Evolutionary conservation across 108 stramenopile species (phyloP).

Genomic region (Nitzschia sp.): DNA sequence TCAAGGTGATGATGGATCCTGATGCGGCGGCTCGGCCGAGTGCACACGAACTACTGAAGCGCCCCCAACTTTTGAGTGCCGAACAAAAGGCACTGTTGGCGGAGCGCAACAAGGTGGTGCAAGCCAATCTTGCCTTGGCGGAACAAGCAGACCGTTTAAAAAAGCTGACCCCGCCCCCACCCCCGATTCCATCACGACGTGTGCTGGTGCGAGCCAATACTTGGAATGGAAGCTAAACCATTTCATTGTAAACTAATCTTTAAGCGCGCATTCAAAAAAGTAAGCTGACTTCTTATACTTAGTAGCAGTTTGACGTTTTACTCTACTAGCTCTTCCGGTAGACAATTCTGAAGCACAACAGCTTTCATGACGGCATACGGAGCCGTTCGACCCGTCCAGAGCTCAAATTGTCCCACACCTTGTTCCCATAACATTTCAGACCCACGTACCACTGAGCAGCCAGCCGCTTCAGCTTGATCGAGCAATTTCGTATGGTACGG

Average conservation of each 20-base stretch:
- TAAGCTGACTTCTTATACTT: too few species aligned
- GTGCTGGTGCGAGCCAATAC: constrained; percentile 43
- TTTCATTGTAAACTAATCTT: neutral
- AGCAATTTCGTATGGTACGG: constrained; percentile 90
- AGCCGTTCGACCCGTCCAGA: constrained; percentile 91
- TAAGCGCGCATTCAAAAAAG: too few species aligned
- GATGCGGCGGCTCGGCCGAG: constrained; percentile 62
- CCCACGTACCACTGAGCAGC: constrained; percentile 88
- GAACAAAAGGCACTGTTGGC: constrained; percentile 79
- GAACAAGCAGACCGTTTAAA: constrained; percentile 36
- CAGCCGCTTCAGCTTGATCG: constrained; percentile 79
- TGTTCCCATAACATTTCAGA: constrained; percentile 99
- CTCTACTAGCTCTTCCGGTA: constrained; percentile 38
- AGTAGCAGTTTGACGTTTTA: neutral
- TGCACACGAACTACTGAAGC: constrained; percentile 70
- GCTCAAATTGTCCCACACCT: constrained; percentile 95
- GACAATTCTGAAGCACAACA: constrained; percentile 84
- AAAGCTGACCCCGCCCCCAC: constrained; percentile 20
- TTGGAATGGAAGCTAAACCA: constrained; percentile 43
- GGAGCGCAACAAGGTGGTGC: constrained; percentile 76
- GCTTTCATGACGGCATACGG: constrained; percentile 88
- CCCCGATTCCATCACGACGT: constrained; percentile 13
- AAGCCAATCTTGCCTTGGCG: constrained; percentile 68
- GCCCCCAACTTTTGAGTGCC: constrained; percentile 81
- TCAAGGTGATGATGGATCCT: constrained; percentile 83